Conservation (phyloP, 108 stramenopile species). For the Skeletonema tropicum region DNA sequence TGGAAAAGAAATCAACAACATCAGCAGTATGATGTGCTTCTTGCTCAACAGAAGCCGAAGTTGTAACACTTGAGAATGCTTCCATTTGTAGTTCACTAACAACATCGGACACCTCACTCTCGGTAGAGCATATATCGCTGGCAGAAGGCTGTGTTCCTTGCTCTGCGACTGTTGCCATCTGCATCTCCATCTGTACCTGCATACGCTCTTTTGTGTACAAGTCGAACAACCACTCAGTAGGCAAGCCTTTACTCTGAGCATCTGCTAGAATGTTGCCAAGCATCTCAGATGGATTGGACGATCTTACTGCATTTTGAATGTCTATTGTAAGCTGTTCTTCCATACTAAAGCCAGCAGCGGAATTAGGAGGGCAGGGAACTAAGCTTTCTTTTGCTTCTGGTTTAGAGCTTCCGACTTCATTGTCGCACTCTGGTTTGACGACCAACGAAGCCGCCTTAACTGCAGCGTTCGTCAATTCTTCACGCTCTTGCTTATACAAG, state of each 20-base stretch:
- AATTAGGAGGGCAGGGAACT: neutral
- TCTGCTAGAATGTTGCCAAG: neutral
- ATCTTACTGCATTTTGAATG: neutral
- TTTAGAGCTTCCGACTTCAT: neutral
- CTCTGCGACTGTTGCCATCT: neutral
- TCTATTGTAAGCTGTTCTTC: neutral
- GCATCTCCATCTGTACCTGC: neutral
- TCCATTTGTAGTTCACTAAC: neutral
- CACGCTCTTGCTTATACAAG: constrained; percentile 30
- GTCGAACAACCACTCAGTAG: constrained; percentile 4
- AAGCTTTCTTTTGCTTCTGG: neutral
- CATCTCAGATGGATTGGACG: neutral
- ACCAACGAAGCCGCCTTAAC: neutral
- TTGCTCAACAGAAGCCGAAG: neutral
- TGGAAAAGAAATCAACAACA: constrained; percentile 41
- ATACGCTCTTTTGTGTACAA: constrained; percentile 1
- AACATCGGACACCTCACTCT: constrained; percentile 4
- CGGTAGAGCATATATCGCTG: neutral
- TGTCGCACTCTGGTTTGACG: neutral
- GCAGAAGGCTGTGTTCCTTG: neutral
- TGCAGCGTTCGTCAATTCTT: neutral
- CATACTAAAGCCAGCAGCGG: neutral
- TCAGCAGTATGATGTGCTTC: neutral
- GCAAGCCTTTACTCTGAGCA: constrained; percentile 1
- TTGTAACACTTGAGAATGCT: neutral